Evolutionary conservation across 1,284 basidiomycete genomes (phyloP).

Genomic region (Irpex sp.): DNA sequence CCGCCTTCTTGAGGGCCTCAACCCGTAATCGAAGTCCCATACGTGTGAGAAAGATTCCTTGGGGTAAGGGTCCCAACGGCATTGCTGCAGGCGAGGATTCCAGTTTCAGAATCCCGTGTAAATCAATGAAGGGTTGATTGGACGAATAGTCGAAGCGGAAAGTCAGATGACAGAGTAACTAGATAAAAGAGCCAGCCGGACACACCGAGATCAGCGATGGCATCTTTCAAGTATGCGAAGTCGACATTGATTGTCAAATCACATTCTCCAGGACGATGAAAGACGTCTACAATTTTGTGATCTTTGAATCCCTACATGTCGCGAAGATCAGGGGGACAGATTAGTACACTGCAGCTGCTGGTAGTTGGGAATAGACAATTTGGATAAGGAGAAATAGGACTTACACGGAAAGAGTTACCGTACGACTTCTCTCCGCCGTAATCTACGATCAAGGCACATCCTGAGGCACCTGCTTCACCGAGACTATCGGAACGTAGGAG

Average conservation of each 20-base stretch:
- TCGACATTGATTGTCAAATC: slow-evolving; percentile 97
- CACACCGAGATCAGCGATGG: slow-evolving; percentile 63
- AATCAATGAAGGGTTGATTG: neutral
- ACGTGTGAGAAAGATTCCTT: slow-evolving; percentile 54
- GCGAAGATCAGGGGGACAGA: neutral
- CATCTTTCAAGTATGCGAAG: slow-evolving; percentile 85
- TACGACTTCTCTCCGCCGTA: slow-evolving; percentile 81
- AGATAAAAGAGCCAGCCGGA: slow-evolving; percentile 3
- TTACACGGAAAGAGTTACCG: slow-evolving; percentile 78
- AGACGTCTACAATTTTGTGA: slow-evolving; percentile 85
- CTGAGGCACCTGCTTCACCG: slow-evolving; percentile 38
- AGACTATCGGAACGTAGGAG: slow-evolving; percentile 38
- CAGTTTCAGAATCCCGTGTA: slow-evolving; percentile 1
- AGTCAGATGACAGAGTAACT: neutral
- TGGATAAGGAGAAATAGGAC: slow-evolving; percentile 18
- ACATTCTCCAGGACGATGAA: slow-evolving; percentile 81
- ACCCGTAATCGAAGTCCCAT: slow-evolving; percentile 59
- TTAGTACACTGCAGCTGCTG: neutral
- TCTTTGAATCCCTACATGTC: slow-evolving; percentile 78
- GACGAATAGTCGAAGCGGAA: neutral
- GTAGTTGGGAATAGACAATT: neutral
- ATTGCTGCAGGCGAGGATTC: slow-evolving; percentile 27
- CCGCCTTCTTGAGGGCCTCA: slow-evolving; percentile 41
- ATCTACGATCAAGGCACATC: slow-evolving; percentile 85
- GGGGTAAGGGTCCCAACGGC: slow-evolving; percentile 50